Percentiles rank a stretch among this genome's conserved stretches.
phyloP scores from a whole-genome alignment of 2,329 filamentous ascomycete species.

The Triangularia verruculosa region DNA sequence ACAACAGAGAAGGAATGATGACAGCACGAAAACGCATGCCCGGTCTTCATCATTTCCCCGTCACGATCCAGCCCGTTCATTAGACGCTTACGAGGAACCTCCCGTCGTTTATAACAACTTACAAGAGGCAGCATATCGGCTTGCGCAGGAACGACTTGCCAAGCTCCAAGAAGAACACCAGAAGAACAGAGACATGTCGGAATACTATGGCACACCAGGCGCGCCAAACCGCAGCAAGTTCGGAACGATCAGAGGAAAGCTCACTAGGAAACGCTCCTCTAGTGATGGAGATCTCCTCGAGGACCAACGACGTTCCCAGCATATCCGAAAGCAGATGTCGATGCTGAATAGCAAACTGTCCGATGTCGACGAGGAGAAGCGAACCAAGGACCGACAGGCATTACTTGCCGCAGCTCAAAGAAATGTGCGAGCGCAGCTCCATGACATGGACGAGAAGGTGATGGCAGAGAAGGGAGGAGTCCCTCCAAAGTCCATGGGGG shows the following conservation, averaged over 20 bases:
- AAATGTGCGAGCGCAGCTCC: slow-evolving; percentile 77
- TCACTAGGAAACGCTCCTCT: slow-evolving; percentile 58
- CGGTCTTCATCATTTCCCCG: slow-evolving; percentile 26
- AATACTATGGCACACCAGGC: slow-evolving; percentile 65
- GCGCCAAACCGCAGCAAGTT: slow-evolving; percentile 42
- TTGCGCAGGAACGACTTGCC: slow-evolving; percentile 78
- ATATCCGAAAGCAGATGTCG: slow-evolving; percentile 77
- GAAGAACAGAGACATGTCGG: slow-evolving; percentile 62
- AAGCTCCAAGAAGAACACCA: slow-evolving; percentile 72
- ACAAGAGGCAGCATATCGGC: slow-evolving; percentile 82
- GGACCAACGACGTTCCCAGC: slow-evolving; percentile 66
- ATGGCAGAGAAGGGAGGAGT: slow-evolving; percentile 73
- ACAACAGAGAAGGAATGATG: slow-evolving; percentile 61
- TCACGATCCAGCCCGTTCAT: slow-evolving; percentile 7
- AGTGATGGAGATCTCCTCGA: slow-evolving; percentile 61
- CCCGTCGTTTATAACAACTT: slow-evolving; percentile 59
- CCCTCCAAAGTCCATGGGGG: slow-evolving; percentile 63
- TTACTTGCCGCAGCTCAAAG: slow-evolving; percentile 77
- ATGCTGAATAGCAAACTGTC: slow-evolving; percentile 66
- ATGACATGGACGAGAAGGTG: slow-evolving; percentile 78
- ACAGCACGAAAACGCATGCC: slow-evolving; percentile 43
- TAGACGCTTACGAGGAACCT: slow-evolving; percentile 31
- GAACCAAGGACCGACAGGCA: slow-evolving; percentile 69
- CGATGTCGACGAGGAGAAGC: slow-evolving; percentile 70
- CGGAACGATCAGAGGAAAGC: slow-evolving; percentile 49